Conservation (phyloP, 2,329 filamentous ascomycete genomes). For the Diaporthe nobilis region DNA sequence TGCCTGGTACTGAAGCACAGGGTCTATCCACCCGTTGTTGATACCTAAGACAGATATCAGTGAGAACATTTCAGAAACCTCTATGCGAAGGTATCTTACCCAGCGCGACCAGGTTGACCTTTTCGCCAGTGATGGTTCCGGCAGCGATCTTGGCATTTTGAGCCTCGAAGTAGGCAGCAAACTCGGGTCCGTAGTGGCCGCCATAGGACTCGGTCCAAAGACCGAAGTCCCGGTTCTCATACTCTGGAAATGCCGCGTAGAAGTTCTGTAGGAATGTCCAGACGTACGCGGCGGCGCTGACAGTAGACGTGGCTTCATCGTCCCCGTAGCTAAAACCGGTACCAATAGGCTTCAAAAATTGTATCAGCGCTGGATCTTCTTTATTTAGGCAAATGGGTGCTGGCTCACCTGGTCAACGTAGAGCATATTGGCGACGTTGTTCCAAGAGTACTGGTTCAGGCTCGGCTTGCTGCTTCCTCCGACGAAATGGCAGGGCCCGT, state of each 20-base stretch:
- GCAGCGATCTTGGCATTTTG: slow-evolving; percentile 67
- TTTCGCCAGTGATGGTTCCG: slow-evolving; percentile 57
- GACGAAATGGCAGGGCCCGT: slow-evolving; percentile 60
- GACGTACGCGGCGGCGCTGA: slow-evolving; percentile 62
- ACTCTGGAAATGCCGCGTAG: slow-evolving; percentile 74
- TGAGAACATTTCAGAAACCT: background rate
- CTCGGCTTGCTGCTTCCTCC: slow-evolving; percentile 53
- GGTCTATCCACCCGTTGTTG: slow-evolving; percentile 71
- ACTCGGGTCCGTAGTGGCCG: slow-evolving; percentile 71
- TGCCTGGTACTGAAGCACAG: slow-evolving; percentile 56
- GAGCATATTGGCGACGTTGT: slow-evolving; percentile 59
- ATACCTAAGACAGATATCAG: slow-evolving; percentile 52
- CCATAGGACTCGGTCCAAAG: slow-evolving; percentile 70
- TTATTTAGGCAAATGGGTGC: rapidly evolving
- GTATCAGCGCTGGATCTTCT: background rate
- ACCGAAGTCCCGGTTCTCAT: slow-evolving; percentile 70
- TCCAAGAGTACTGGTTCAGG: slow-evolving; percentile 60
- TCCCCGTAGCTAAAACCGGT: slow-evolving; percentile 56
- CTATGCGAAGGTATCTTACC: slow-evolving; percentile 42
- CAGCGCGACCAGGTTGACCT: slow-evolving; percentile 66
- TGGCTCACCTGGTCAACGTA: slow-evolving; percentile 51
- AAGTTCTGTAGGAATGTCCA: slow-evolving; percentile 73
- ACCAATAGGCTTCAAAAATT: slow-evolving; percentile 43
- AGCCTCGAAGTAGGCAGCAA: slow-evolving; percentile 67
- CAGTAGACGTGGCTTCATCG: slow-evolving; percentile 56